These are phyloP conservation scores for Epichloe uncinata DNA, from an alignment of 2,329 filamentous ascomycete genomes.

Conservation along the genomic window DNA sequence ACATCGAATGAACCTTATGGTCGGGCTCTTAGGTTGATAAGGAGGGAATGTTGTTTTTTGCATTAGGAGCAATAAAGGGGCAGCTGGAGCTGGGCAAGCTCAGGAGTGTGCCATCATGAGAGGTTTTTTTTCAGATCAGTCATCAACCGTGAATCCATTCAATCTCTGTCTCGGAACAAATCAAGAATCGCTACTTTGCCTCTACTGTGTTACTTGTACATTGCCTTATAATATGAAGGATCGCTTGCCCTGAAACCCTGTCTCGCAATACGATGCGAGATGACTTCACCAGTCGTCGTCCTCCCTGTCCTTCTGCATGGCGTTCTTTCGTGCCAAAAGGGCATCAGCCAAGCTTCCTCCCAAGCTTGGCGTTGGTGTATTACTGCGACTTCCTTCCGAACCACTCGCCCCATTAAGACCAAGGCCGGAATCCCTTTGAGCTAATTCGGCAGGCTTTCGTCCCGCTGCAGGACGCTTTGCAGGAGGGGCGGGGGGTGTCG, in stretches of 20 bases:
- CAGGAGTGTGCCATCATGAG: neutral
- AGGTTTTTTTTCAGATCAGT: neutral
- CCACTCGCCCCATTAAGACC: conserved; percentile 44
- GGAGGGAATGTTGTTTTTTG: neutral
- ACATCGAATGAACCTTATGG: neutral
- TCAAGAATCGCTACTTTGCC: neutral
- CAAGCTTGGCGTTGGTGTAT: conserved; percentile 57
- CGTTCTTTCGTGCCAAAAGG: conserved; percentile 62
- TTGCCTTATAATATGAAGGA: conserved; percentile 1
- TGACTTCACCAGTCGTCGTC: conserved; percentile 53
- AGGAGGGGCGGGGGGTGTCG: conserved; percentile 63
- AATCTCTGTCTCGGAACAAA: neutral
- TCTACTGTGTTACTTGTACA: neutral
- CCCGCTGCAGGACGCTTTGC: conserved; percentile 63
- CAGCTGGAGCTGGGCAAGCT: neutral
- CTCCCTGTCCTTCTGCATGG: conserved; percentile 57
- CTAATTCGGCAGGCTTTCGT: conserved; percentile 56
- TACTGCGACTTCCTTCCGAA: conserved; percentile 50
- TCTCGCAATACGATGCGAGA: neutral
- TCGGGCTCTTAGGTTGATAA: neutral
- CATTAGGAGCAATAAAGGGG: neutral
- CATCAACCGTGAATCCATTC: neutral
- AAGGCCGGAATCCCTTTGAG: conserved; percentile 60
- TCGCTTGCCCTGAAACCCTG: conserved; percentile 14
- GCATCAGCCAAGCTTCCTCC: conserved; percentile 67